Conservation (phyloP, 2,329 filamentous ascomycete genomes). For the Alternaria panax region DNA sequence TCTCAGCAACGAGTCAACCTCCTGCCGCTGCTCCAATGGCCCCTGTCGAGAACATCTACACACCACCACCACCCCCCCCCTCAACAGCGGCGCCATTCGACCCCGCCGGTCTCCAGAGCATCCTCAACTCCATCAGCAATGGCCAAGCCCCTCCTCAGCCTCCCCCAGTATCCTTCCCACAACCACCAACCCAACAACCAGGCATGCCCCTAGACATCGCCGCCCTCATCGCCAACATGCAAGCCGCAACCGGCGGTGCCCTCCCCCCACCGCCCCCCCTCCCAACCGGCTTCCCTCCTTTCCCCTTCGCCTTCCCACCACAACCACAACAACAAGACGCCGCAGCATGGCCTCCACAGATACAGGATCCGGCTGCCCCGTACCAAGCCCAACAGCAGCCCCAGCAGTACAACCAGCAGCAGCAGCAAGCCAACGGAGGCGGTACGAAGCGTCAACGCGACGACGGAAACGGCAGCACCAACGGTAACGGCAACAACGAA, state of each 20-base stretch:
- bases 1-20: conserved; percentile 24
- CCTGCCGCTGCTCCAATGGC: conserved; percentile 18
- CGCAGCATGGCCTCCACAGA: conserved; percentile 24
- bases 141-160: conserved; percentile 23
- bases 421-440: conserved; percentile 30
- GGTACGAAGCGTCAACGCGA: conserved; percentile 49
- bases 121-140: conserved; percentile 30
- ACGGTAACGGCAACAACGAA: conserved; percentile 35
- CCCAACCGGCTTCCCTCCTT: conserved; percentile 29
- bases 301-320: conserved; percentile 24
- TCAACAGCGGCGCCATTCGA: conserved; percentile 31
- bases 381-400: conserved; percentile 20
- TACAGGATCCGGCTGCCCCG: conserved; percentile 12
- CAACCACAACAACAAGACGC: conserved; percentile 21
- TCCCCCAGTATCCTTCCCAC: conserved; percentile 21
- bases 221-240: conserved; percentile 36
- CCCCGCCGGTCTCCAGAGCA: conserved; percentile 38
- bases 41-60: conserved; percentile 27
- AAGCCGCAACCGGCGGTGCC: conserved; percentile 24
- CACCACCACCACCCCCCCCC: conserved; percentile 28
- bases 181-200: conserved; percentile 24
- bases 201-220: conserved; percentile 29
- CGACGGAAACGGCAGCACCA: conserved; percentile 32
- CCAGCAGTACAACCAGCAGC: conserved; percentile 32
- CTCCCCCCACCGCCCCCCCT: conserved; percentile 35